These are phyloP conservation scores for Tinospora cordifolia DNA, from an alignment of 164 flowering plant species.

Conservation along the genomic window DNA sequence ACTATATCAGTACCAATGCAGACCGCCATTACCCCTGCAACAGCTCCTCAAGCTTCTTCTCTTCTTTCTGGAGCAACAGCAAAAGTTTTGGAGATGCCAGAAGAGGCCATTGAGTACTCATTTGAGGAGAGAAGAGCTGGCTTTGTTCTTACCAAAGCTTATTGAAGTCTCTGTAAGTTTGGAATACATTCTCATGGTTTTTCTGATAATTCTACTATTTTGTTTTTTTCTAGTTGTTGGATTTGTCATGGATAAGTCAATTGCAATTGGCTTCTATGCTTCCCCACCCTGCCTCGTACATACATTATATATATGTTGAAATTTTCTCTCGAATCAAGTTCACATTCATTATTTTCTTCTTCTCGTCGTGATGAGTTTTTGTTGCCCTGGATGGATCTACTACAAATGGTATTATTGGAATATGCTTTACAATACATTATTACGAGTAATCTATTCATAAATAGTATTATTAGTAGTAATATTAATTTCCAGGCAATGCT, in stretches of 20 bases:
- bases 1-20: constrained; percentile 69
- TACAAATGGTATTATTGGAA: too few species aligned
- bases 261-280: constrained; percentile 17
- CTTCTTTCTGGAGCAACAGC: constrained; percentile 8
- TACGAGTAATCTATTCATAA: too few species aligned
- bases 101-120: constrained; percentile 38
- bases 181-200: not conserved
- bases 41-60: constrained; percentile 28
- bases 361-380: too few species aligned
- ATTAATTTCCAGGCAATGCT: too few species aligned
- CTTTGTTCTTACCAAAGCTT: constrained; percentile 18
- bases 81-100: not conserved
- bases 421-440: too few species aligned
- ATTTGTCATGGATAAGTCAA: constrained; percentile 14
- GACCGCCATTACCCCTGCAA: constrained; percentile 50
- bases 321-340: too few species aligned
- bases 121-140: constrained; percentile 66
- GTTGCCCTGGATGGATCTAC: too few species aligned
- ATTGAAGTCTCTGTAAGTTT: not conserved
- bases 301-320: too few species aligned
- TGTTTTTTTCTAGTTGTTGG: not conserved
- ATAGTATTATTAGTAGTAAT: too few species aligned
- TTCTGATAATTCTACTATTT: not conserved
- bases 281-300: too few species aligned
- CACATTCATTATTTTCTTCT: too few species aligned